phyloP scores from a whole-genome alignment of 2,329 filamentous ascomycete genomes.

The Epichloe typhina region DNA sequence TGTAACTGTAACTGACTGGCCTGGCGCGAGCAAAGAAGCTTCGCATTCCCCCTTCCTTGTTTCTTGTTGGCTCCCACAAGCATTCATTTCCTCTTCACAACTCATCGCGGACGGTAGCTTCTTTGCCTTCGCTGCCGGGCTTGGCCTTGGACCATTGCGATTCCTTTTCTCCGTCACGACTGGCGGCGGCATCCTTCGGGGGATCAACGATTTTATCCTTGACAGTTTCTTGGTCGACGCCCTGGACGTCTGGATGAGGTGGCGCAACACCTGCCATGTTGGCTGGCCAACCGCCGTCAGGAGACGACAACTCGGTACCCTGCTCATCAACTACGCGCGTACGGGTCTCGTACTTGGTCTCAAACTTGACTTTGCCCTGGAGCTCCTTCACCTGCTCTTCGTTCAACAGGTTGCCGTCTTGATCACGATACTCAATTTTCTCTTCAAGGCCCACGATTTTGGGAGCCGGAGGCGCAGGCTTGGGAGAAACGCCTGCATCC shows the following conservation, averaged over 20 bases:
- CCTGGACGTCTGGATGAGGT: slow-evolving; percentile 48
- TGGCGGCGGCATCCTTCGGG: slow-evolving; percentile 29
- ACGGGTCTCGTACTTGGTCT: slow-evolving; percentile 91
- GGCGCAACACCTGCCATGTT: slow-evolving; percentile 35
- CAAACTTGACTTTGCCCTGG: slow-evolving; percentile 86
- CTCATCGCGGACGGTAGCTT: slow-evolving; percentile 35
- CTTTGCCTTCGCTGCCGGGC: slow-evolving; percentile 49
- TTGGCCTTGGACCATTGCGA: slow-evolving; percentile 41
- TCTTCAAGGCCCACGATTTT: slow-evolving; percentile 52
- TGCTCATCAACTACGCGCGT: slow-evolving; percentile 69
- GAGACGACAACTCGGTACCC: slow-evolving; percentile 59
- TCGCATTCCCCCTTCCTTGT: neutral
- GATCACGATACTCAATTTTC: slow-evolving; percentile 68
- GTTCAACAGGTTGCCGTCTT: slow-evolving; percentile 76
- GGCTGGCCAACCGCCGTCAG: slow-evolving; percentile 26
- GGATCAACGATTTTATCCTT: slow-evolving; percentile 25
- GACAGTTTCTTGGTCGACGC: slow-evolving; percentile 45
- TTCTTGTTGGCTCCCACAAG: no score
- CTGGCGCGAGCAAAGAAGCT: neutral
- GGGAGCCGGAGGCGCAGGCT: slow-evolving; percentile 36
- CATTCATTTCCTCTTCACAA: slow-evolving; percentile 14
- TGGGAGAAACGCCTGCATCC: slow-evolving; percentile 29
- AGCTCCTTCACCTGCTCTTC: slow-evolving; percentile 72
- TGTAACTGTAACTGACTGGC: neutral
- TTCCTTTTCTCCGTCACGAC: slow-evolving; percentile 47